These are phyloP conservation scores for Oemleria cerasiformis DNA, from an alignment of 306 rosid genomes.

Conservation along the genomic window DNA sequence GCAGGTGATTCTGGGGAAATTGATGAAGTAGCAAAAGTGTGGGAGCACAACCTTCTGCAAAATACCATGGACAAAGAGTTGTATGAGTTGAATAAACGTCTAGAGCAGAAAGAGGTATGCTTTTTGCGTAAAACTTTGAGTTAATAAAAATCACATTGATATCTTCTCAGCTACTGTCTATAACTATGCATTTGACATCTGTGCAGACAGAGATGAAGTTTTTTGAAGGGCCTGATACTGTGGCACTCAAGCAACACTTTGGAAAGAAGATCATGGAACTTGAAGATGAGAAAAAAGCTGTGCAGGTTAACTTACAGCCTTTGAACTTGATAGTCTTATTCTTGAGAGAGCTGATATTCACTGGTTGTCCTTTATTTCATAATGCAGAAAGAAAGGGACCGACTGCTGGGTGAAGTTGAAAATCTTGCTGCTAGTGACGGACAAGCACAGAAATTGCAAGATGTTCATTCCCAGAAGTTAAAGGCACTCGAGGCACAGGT, in stretches of 20 bases:
- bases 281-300: conserved; percentile 91
- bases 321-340: conserved; percentile 22
- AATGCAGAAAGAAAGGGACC: conserved; percentile 91
- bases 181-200: conserved; percentile 15
- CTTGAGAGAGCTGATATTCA: conserved; percentile 29
- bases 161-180: neutral
- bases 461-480: conserved; percentile 85
- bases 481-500: conserved; percentile 95
- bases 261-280: conserved; percentile 93
- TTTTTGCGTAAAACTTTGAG: conserved; percentile 18
- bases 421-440: conserved; percentile 95
- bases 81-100: conserved; percentile 86
- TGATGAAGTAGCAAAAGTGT: conserved; percentile 89
- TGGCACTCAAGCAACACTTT: conserved; percentile 87
- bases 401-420: conserved; percentile 92
- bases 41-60: conserved; percentile 98
- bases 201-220: conserved; percentile 91
- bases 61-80: conserved; percentile 96
- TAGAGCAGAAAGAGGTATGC: conserved; percentile 89
- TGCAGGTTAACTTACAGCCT: conserved; percentile 60
- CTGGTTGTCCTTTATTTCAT: conserved; percentile 22
- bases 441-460: conserved; percentile 90
- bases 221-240: conserved; percentile 76
- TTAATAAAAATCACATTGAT: neutral
- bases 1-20: conserved; percentile 83